Evolutionary conservation across 495 filamentous ascomycete genomes (phyloP).

Genomic region (Oleoguttula mirabilis): DNA sequence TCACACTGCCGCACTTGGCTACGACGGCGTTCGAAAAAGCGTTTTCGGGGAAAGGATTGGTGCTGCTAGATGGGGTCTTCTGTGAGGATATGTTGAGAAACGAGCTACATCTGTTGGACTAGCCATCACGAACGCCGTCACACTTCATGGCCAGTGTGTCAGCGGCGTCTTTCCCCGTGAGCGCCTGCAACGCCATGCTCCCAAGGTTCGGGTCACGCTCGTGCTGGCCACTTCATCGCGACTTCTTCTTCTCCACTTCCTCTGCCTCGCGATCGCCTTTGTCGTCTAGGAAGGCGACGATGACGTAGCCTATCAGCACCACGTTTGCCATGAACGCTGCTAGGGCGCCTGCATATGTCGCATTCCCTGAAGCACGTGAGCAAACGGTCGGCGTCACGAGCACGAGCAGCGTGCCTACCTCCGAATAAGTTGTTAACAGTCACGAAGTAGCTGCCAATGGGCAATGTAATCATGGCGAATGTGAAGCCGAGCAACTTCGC

Average conservation of each 20-base stretch:
- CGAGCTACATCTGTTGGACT: too few relatives aligned
- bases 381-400: background rate
- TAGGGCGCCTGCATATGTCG: slow-evolving; percentile 70
- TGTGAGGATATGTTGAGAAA: too few relatives aligned
- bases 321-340: slow-evolving; percentile 87
- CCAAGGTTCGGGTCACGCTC: too few relatives aligned
- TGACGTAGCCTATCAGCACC: slow-evolving; percentile 79
- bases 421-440: slow-evolving; percentile 63
- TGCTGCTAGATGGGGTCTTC: too few relatives aligned
- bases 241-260: slow-evolving; percentile 48
- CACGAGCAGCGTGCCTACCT: slow-evolving; percentile 37
- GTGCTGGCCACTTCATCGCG: too few relatives aligned
- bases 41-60: too few relatives aligned
- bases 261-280: slow-evolving; percentile 51
- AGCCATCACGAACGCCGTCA: too few relatives aligned
- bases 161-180: too few relatives aligned
- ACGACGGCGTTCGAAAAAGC: background rate
- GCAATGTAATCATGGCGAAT: slow-evolving; percentile 73
- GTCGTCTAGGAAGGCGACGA: slow-evolving; percentile 87
- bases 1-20: background rate
- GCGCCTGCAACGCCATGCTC: too few relatives aligned
- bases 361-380: slow-evolving; percentile 48
- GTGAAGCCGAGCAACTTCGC: slow-evolving; percentile 82
- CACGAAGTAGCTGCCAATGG: slow-evolving; percentile 78
- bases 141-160: too few relatives aligned